phyloP scores from a whole-genome alignment of 106 monocot genomes.

The Allium fistulosum region DNA sequence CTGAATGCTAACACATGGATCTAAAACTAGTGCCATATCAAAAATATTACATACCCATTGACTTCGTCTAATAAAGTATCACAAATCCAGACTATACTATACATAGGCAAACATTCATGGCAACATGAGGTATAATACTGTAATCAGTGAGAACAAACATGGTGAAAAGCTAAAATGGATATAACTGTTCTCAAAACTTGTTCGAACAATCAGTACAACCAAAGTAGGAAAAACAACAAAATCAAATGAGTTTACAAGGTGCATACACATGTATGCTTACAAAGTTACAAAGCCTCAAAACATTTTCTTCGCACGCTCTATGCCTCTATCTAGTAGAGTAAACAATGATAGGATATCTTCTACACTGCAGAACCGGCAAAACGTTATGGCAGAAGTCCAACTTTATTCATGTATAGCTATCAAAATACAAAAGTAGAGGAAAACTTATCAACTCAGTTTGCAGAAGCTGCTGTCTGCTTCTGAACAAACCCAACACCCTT shows the following conservation, averaged over 20 bases:
- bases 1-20: too few species aligned
- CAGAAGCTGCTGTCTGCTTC: slow-evolving; percentile 6
- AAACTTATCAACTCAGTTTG: not conserved
- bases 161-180: too few species aligned
- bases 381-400: not conserved
- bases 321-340: not conserved
- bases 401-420: slow-evolving; percentile 10
- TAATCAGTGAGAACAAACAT: too few species aligned
- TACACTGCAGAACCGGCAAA: slow-evolving; percentile 9
- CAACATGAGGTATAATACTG: too few species aligned
- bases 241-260: not conserved
- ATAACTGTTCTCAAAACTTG: too few species aligned
- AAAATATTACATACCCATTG: too few species aligned
- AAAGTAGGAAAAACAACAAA: not conserved
- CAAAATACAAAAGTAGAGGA: not conserved
- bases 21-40: too few species aligned
- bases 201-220: too few species aligned
- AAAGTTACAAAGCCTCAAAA: not conserved
- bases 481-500: slow-evolving; percentile 9
- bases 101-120: too few species aligned
- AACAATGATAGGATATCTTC: not conserved
- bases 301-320: not conserved
- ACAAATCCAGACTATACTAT: too few species aligned
- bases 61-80: too few species aligned
- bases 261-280: not conserved